Evolutionary conservation across 768 basidiomycete genomes (phyloP), one percentile per base, ranked within the genome.

Genomic region (Pleurotus cornucopiae): DNA sequence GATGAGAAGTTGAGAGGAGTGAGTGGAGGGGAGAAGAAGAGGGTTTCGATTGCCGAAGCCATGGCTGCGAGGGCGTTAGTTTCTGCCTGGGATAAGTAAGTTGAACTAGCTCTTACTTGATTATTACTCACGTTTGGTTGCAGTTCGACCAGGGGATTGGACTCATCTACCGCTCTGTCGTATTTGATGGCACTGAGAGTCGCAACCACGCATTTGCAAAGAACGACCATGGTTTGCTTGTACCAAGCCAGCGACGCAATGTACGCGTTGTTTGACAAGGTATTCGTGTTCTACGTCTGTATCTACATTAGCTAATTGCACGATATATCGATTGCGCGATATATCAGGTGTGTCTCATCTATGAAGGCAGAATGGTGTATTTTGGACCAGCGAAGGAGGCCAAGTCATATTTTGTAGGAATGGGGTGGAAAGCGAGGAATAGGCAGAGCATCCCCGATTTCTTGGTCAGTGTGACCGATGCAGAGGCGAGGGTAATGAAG

Each of bases 51-150:
- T 67, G 74, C 77, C 25, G 91, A 94, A 66, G 74, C 78, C 1
- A 69, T 91, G 53, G 82, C 85, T 0, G 80, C 81, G 4, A 75
- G 87, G 34, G 81, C 83, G 44, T 71, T 78, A 4, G 69, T 93
- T 2, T 77, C 80, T 18, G 82, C 81, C 12, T 92, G 89, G 91
- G 90, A 91, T 71, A 91, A 88, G 86, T 86, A 56, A 61, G 77
- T 62, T 46, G 16, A 46, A 12, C n/a, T 21, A 26, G 9, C 18
- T 16, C 11, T 34, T 34, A 11, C 7, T 34, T 11, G 30, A 34
- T 34, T 34, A 34, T 9, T 7, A 11, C 30, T 23, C 9, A 12
- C 20, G 21, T 16, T 55, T 25, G 13, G 13, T 49, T 53, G 77
- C 52, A 83, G 78, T 63, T 76, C 77, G 5, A 82, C 81, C 18